Evolutionary conservation across 2,329 filamentous ascomycete species (phyloP), one percentile per base, ranked within the genome.

Genomic region (Sarocladiaceae sp.): DNA sequence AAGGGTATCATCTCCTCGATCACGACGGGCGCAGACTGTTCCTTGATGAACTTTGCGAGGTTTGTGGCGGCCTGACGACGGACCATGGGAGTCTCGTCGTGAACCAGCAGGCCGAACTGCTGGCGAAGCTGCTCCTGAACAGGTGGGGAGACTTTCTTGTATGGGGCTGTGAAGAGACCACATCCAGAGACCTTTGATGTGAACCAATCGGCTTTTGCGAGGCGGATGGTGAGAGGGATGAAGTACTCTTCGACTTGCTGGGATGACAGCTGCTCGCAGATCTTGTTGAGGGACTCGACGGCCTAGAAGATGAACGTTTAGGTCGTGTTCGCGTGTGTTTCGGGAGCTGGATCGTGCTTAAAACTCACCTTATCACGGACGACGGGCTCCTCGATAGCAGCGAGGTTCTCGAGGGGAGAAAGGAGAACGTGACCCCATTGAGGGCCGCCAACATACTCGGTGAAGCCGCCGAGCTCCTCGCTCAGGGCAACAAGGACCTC

Each of bases 181-280:
- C 91, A 95, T 50, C 91, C 93, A 24, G 93, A 98, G 53, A 98
- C 93, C 72, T 97, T 98, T 53, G 93, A 97, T 47, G 93, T 98
- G 68, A 98, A 98, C 93, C 93, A 98, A 70, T 98, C 93, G 68
- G 93, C 93, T 78, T 97, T 98, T 53, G 93, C 94, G 50, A 98
- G 86, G 62, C 93, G 88, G 60, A 95, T 80, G 48, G 90, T 90
- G 60, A 98, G 83, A 50, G 93, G 93, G 56, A 98, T 91, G 71
- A 97, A 97, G 69, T 90, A 87, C 59, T 96, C 88, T 74, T 98
- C 93, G 62, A 97, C 84, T 72, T 98, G 93, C 66, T 88, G 79
- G 57, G 88, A 73, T 42, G 89, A 95, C 45, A 98, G 78, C 64
- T 95, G 82, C 61, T 83, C 81, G 78, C 93, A 97, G 66, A 98